phyloP scores from a whole-genome alignment of 2,329 filamentous ascomycete genomes.

The Septoria petroselini region DNA sequence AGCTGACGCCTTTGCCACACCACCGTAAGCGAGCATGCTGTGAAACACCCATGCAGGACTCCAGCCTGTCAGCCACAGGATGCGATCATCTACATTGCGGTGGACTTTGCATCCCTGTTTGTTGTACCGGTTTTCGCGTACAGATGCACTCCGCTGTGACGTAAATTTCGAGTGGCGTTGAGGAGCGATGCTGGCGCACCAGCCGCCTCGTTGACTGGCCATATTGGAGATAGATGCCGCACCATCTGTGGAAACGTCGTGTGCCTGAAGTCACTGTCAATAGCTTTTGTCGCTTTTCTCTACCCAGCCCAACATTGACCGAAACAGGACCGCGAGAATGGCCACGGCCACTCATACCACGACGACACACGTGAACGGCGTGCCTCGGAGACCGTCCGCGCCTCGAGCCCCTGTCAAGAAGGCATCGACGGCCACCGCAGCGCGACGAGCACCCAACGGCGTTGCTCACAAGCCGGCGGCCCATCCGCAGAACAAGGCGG shows the following conservation, averaged over 20 bases:
- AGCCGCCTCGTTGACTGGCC: not conserved
- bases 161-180: conserved; percentile 8
- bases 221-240: not conserved
- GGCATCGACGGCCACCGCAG: conserved; percentile 11
- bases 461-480: conserved; percentile 27
- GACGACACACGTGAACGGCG: conserved; percentile 28
- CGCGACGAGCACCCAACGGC: conserved; percentile 20
- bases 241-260: conserved; percentile 4
- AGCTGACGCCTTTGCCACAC: not conserved
- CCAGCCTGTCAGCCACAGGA: conserved; percentile 12
- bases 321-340: conserved; percentile 18
- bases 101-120: conserved; percentile 12
- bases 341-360: conserved; percentile 24
- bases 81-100: conserved; percentile 6
- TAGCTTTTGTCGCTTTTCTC: not conserved
- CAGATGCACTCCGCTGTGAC: conserved; percentile 12
- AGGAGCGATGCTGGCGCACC: conserved; percentile 10
- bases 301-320: not conserved
- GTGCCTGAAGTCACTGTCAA: conserved; percentile 4
- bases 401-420: conserved; percentile 23
- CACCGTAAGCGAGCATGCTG: conserved; percentile 13
- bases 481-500: conserved; percentile 36
- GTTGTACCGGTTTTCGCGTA: conserved; percentile 10
- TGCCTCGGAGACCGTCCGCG: conserved; percentile 29
- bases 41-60: conserved; percentile 10